Conservation (phyloP, 306 rosid species). For the Prunus campanulata region DNA sequence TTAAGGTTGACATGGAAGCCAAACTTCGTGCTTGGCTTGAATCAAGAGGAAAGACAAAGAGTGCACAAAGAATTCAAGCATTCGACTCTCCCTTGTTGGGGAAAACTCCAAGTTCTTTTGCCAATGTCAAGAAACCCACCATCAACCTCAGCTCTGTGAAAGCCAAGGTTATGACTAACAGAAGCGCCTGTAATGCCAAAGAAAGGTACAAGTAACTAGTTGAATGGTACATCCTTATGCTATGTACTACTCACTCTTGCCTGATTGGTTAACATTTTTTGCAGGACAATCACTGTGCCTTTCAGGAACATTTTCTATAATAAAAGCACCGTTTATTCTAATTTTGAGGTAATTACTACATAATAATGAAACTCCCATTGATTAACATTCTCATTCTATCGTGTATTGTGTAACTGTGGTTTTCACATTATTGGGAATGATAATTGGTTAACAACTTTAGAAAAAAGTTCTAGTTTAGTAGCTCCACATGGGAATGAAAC, state of each 20-base stretch:
- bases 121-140: slow-evolving; percentile 52
- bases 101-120: slow-evolving; percentile 53
- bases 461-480: not conserved
- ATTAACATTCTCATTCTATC: too few species aligned
- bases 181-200: slow-evolving; percentile 31
- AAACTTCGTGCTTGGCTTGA: slow-evolving; percentile 81
- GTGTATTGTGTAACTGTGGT: not conserved
- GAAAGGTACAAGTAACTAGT: slow-evolving; percentile 46
- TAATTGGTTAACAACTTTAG: slow-evolving; percentile 5
- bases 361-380: too few species aligned
- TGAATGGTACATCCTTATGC: not conserved
- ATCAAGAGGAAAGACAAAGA: slow-evolving; percentile 78
- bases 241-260: not conserved
- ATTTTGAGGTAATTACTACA: slow-evolving; percentile 46
- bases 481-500: slow-evolving; percentile 1
- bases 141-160: slow-evolving; percentile 50
- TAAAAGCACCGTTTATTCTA: slow-evolving; percentile 39
- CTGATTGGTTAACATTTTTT: slow-evolving; percentile 16
- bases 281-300: slow-evolving; percentile 53
- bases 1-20: slow-evolving; percentile 80
- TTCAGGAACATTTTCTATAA: slow-evolving; percentile 47
- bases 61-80: slow-evolving; percentile 44
- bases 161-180: slow-evolving; percentile 35
- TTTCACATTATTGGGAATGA: not conserved
- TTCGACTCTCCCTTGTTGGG: slow-evolving; percentile 53